Base-by-base conservation (phyloP, 2,329 filamentous ascomycete species). In the Zymoseptoria tritici region DNA sequence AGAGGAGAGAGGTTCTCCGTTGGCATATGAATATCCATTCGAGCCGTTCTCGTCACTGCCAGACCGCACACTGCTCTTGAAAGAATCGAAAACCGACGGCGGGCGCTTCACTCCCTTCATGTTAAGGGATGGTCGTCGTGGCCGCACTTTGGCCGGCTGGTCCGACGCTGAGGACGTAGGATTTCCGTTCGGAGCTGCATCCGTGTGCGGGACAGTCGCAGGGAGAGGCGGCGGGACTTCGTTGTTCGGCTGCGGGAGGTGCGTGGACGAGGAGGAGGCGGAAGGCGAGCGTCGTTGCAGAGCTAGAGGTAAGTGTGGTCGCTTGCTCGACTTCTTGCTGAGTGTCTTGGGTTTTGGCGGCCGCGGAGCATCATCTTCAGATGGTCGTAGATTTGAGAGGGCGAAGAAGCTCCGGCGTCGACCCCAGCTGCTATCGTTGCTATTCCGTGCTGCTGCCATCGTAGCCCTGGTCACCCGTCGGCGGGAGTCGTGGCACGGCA, bases 31-130 rank as follows among this genome's bases (percentile, higher is more conserved):
- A 20, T 59, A 55, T 19, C 58, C 58, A 26, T 60, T 54, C 26
- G 57, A 51, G 51, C 54, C 50, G 54, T 65, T 55, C 50, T 82
- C 79, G 49, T 82, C 81, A 29, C 80, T 80, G 56, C 76, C 71
- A 5, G 79, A 79, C 57, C 80, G 80, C 55, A 81, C 73, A 42
- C 78, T 81, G 53, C 64, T 57, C 61, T 80, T 78, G 55, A 85
- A 72, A 1, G 84, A 85, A 49, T 82, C 82, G 69, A 86, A 85
- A 24, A 85, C 76, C 3, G 83, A 85, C 20, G 68, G 60, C n/a
- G 76, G 73, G 9, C 81, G 77, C 62, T 65, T 67, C 42, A 64
- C 55, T 49, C 58, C 62, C 19, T 62, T 65, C 55, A 68, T 62
- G 59, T 64, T 69, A 55, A 73, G 57, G 20, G 68, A 67, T 11